These are phyloP conservation scores for Trichoderma atrobrunneum DNA, from an alignment of 2,329 filamentous ascomycete genomes.

Conservation along the genomic window DNA sequence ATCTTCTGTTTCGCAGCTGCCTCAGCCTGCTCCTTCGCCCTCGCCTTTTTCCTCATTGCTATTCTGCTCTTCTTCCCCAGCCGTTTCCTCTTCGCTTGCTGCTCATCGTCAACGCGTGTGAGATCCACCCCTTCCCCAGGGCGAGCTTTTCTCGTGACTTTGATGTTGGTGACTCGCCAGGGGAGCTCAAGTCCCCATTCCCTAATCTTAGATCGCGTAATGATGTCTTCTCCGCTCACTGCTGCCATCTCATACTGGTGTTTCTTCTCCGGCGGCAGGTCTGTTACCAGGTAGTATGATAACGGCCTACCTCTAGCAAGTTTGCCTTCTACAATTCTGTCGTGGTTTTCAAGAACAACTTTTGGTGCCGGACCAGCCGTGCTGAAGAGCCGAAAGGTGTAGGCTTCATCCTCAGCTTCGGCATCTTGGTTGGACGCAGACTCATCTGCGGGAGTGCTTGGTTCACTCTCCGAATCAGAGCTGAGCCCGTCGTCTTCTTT, in stretches of 20 bases:
- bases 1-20: slow-evolving; percentile 39
- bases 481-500: not conserved
- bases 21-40: slow-evolving; percentile 41
- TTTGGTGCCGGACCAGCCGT: slow-evolving; percentile 44
- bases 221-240: slow-evolving; percentile 51
- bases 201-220: slow-evolving; percentile 41
- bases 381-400: slow-evolving; percentile 58
- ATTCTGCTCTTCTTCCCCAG: slow-evolving; percentile 60
- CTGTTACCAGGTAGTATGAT: slow-evolving; percentile 48
- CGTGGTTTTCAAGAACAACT: slow-evolving; percentile 49
- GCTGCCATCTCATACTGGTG: slow-evolving; percentile 46
- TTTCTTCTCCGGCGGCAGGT: slow-evolving; percentile 37
- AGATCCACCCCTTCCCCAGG: slow-evolving; percentile 22
- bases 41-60: slow-evolving; percentile 45
- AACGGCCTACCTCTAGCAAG: slow-evolving; percentile 40
- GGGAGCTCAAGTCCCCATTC: slow-evolving; percentile 60
- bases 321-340: slow-evolving; percentile 37
- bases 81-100: slow-evolving; percentile 39
- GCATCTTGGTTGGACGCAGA: slow-evolving; percentile 24
- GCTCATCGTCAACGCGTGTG: slow-evolving; percentile 7
- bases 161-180: slow-evolving; percentile 54
- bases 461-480: not conserved
- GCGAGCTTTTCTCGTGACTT: slow-evolving; percentile 32
- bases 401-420: slow-evolving; percentile 28
- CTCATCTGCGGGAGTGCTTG: slow-evolving; percentile 4